Conservation (phyloP, 106 monocot genomes). For the Allium sativum region DNA sequence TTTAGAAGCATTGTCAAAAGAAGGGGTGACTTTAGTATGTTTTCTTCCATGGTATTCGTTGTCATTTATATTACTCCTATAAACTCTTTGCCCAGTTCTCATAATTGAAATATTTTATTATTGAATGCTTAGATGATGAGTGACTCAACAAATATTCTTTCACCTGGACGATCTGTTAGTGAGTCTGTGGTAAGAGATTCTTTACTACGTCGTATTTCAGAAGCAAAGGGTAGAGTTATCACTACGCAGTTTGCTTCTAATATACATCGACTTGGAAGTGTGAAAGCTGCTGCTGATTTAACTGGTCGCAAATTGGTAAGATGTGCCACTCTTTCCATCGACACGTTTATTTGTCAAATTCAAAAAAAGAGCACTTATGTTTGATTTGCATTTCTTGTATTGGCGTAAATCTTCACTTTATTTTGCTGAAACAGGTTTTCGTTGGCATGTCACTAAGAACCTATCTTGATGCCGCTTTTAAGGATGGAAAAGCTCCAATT, state of each 20-base stretch:
- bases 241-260: slow-evolving; percentile 99
- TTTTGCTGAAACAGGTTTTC: slow-evolving; percentile 54
- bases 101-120: not conserved
- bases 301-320: slow-evolving; percentile 91
- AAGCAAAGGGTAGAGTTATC: slow-evolving; percentile 91
- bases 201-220: slow-evolving; percentile 69
- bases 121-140: slow-evolving; percentile 83
- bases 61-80: not conserved
- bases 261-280: slow-evolving; percentile 96
- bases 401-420: slow-evolving; percentile 3
- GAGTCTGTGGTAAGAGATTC: slow-evolving; percentile 86
- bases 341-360: too few species aligned
- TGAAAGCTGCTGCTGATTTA: slow-evolving; percentile 96
- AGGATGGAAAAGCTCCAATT: slow-evolving; percentile 96
- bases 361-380: not conserved
- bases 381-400: slow-evolving; percentile 1
- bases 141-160: slow-evolving; percentile 92
- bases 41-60: not conserved
- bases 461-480: slow-evolving; percentile 97
- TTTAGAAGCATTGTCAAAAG: slow-evolving; percentile 90
- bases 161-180: slow-evolving; percentile 89
- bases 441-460: slow-evolving; percentile 97
- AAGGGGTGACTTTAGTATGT: slow-evolving; percentile 98
- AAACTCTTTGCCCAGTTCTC: too few species aligned
- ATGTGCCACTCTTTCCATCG: not conserved